Evolutionary conservation across 176 grass and related monocot genomes (phyloP).

Genomic region (Triticum timopheevii): DNA sequence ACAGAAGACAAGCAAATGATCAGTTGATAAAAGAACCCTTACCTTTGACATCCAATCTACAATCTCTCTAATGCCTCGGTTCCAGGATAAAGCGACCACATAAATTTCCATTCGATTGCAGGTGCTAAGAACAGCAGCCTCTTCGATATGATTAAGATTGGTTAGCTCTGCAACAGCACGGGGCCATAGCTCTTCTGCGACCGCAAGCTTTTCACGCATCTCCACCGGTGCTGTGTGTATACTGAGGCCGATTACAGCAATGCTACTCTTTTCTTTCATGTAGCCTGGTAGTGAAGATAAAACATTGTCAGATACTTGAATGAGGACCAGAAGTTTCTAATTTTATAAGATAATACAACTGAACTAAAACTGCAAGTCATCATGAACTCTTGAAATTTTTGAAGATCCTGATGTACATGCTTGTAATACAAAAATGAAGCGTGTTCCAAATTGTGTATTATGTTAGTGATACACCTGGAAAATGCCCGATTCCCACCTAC

Average conservation of each 20-base stretch:
- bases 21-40: slow-evolving; percentile 22
- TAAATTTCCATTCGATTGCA: slow-evolving; percentile 99
- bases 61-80: slow-evolving; percentile 88
- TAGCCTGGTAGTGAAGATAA: slow-evolving; percentile 58
- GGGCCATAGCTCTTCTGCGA: slow-evolving; percentile 90
- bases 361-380: neutral
- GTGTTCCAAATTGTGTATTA: neutral
- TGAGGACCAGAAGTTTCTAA: neutral
- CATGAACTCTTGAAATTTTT: neutral
- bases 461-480: neutral
- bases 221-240: slow-evolving; percentile 90
- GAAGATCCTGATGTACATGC: neutral
- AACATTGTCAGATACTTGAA: slow-evolving; percentile 20
- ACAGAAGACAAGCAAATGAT: neutral
- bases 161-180: slow-evolving; percentile 87
- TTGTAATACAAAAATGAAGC: neutral
- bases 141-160: slow-evolving; percentile 85
- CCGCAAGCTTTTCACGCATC: slow-evolving; percentile 91
- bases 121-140: slow-evolving; percentile 96
- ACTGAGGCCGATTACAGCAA: slow-evolving; percentile 88
- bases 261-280: slow-evolving; percentile 95
- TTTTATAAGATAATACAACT: neutral
- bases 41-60: slow-evolving; percentile 99
- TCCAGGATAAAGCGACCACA: slow-evolving; percentile 89
- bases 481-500: neutral